These are phyloP conservation scores for Babesia divergens DNA, from an alignment of 169 alveolate genomes.

Conservation along the genomic window DNA sequence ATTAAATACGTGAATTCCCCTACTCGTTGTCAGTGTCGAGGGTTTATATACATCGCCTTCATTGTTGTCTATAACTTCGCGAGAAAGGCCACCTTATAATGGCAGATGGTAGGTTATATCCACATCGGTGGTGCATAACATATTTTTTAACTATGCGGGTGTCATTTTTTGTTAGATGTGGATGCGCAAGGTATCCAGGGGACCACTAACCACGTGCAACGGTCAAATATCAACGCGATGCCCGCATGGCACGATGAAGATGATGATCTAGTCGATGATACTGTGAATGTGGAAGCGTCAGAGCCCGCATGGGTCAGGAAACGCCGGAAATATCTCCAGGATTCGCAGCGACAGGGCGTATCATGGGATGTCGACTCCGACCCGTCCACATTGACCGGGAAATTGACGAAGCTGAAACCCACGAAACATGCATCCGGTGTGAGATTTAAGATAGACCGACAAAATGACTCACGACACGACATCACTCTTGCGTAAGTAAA, in stretches of 20 bases:
- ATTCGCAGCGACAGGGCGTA: neutral
- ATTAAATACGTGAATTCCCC: too few species aligned
- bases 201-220: too few species aligned
- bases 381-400: slow-evolving; percentile 16
- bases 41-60: too few species aligned
- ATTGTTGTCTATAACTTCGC: too few species aligned
- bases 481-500: slow-evolving; percentile 8
- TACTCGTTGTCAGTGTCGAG: too few species aligned
- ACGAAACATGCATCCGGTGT: slow-evolving; percentile 24
- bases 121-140: too few species aligned
- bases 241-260: slow-evolving; percentile 57
- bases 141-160: too few species aligned
- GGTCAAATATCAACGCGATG: neutral
- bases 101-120: too few species aligned
- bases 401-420: slow-evolving; percentile 50
- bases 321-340: slow-evolving; percentile 20
- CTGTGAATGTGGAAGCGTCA: neutral
- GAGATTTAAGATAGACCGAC: slow-evolving; percentile 32
- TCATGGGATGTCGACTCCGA: neutral
- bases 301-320: slow-evolving; percentile 61
- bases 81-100: too few species aligned
- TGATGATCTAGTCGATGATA: neutral
- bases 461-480: slow-evolving; percentile 9
- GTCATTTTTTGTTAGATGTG: too few species aligned
- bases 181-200: too few species aligned